These are phyloP conservation scores for Eremothecium cymbalariae DNA, from an alignment of 1,139 yeast species.

Conservation along the genomic window DNA sequence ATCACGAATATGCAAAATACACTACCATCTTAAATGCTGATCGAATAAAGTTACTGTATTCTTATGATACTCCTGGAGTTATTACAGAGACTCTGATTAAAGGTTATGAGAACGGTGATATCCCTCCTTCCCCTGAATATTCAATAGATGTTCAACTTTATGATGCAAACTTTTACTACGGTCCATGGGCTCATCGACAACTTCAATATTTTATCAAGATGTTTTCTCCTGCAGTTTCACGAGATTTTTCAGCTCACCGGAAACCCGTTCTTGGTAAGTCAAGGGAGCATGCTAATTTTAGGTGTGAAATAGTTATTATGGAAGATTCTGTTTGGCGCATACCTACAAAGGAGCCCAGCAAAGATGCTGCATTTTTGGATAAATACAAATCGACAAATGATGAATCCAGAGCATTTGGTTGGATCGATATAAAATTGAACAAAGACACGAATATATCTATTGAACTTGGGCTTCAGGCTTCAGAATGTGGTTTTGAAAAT, in stretches of 20 bases:
- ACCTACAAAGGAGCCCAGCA: constrained; percentile 80
- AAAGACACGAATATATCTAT: constrained; percentile 44
- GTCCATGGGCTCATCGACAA: constrained; percentile 95
- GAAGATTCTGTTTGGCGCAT: constrained; percentile 65
- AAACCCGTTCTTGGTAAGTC: background rate
- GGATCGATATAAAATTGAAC: constrained; percentile 70
- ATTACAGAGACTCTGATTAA: background rate
- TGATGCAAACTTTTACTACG: constrained; percentile 68
- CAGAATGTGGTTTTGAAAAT: constrained; percentile 54
- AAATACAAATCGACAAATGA: constrained; percentile 32
- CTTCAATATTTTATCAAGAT: constrained; percentile 55
- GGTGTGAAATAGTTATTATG: constrained; percentile 43
- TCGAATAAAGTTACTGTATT: constrained; percentile 46
- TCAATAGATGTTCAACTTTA: constrained; percentile 55
- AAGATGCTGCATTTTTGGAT: constrained; percentile 43
- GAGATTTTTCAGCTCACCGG: constrained; percentile 34
- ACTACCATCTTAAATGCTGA: constrained; percentile 67
- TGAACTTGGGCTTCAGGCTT: constrained; percentile 47
- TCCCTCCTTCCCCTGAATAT: constrained; percentile 51
- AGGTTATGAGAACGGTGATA: constrained; percentile 36
- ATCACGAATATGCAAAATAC: constrained; percentile 74
- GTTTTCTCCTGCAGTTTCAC: constrained; percentile 60
- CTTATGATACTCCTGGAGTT: constrained; percentile 63
- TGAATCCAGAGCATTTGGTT: constrained; percentile 61
- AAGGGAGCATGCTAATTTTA: constrained; percentile 54